Evolutionary conservation across 257 asterid genomes (phyloP), one percentile per base, ranked within the genome.

Genomic region (Solanum dulcamara): DNA sequence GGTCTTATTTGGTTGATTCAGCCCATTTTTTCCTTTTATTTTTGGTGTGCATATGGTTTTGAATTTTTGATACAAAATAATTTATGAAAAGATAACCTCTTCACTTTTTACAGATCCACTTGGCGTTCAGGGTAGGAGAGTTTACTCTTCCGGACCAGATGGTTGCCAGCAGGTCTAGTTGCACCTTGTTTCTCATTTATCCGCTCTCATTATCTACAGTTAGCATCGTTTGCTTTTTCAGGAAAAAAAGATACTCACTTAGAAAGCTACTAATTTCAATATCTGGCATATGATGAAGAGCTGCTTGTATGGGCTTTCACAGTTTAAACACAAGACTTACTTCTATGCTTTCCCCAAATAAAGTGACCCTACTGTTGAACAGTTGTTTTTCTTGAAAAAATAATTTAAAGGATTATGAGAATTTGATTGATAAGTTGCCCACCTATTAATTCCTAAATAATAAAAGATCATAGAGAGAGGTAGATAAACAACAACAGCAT

Each of bases 81-180:
- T 44, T 44, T 46, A 26, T 44, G 57, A 9, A n/a, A 42, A 74
- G 35, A 26, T 83, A 42, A 64, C 37, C 32, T 50, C 80, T 85
- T 59, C 24, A 62, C 86, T 81, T 77, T 74, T 86, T 89, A 90
- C 94, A 96, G 99, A 96, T 89, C 81, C 94, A 14, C 94, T 96
- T 40, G 99, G 99, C 32, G 93, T 96, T 93, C 99, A 96, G 89
- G 99, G 99, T 87, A 92, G 98, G 89, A 93, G 93, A 91, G 93
- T 94, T 83, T 84, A 87, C 80, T 72, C 89, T 18, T 90, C 90
- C 20, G 99, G 98, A 72, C 87, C 96, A 15, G 90, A 90, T 62
- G 90, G 88, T 55, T 88, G 92, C 90, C 88, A 85, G 85, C 98
- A 96, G 92, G 98, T 96, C 24, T 84, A 51, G 55, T 44, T 7